Evolutionary conservation across 345 rosid genomes (phyloP).

Genomic region (Heritiera littoralis): DNA sequence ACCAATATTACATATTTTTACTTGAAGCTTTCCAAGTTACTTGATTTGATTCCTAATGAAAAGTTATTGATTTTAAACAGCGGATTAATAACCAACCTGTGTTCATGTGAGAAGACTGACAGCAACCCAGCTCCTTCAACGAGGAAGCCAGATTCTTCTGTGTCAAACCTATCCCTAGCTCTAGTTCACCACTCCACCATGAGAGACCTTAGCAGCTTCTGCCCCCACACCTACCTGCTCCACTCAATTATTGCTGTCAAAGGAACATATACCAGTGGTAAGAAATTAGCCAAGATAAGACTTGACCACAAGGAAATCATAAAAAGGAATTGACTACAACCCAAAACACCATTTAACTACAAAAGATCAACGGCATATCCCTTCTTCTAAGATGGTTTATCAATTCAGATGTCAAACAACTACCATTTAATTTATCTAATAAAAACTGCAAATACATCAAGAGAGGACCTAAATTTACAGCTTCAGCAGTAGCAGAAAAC

Average conservation of each 20-base stretch:
- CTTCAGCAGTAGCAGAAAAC: background rate
- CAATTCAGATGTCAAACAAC: background rate
- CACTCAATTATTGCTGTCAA: constrained; percentile 8
- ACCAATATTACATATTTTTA: background rate
- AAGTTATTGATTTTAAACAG: background rate
- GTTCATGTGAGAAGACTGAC: background rate
- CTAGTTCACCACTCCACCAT: constrained; percentile 8
- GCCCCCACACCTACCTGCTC: background rate
- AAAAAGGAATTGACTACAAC: background rate
- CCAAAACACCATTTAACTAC: background rate
- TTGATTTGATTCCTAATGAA: background rate
- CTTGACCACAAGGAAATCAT: background rate
- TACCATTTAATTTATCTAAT: background rate
- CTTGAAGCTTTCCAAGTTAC: background rate
- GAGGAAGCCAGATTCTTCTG: background rate
- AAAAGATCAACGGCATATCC: background rate
- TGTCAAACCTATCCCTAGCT: background rate
- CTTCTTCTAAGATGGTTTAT: background rate
- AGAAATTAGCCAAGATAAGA: background rate
- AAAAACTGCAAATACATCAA: background rate
- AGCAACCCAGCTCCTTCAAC: background rate
- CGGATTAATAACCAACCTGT: background rate
- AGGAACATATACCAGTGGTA: background rate
- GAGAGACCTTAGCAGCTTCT: background rate
- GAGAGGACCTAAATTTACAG: background rate